Evolutionary conservation across 305 asterid species (phyloP).

Genomic region (Fraxinus greggii): DNA sequence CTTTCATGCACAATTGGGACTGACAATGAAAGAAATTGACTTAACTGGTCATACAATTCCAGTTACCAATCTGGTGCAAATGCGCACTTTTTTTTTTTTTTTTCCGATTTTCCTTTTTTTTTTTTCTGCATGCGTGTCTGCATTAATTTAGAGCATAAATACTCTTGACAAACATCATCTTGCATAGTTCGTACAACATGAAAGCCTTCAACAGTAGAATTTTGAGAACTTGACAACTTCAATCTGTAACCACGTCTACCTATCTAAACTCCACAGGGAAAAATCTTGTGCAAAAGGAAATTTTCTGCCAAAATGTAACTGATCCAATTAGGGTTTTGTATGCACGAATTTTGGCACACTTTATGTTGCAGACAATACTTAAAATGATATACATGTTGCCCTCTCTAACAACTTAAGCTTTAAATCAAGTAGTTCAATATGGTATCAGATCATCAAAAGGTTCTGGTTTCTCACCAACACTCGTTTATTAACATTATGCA

Average conservation of each 20-base stretch:
- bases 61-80: background rate
- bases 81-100: background rate
- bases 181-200: background rate
- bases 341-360: conserved; percentile 19
- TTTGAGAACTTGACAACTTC: conserved; percentile 13
- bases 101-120: too few relatives aligned
- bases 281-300: background rate
- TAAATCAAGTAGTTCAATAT: background rate
- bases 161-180: background rate
- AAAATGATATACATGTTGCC: background rate
- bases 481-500: background rate
- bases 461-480: background rate
- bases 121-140: background rate
- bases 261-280: conserved; percentile 12
- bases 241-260: conserved; percentile 10
- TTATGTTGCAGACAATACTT: conserved; percentile 6
- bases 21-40: conserved; percentile 1
- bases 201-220: conserved; percentile 2
- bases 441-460: background rate
- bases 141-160: background rate
- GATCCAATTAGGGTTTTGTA: background rate
- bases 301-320: conserved; percentile 11
- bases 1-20: background rate
- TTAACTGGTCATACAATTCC: conserved; percentile 4
- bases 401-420: background rate